Evolutionary conservation across 176 grass and related monocot species (phyloP).

Genomic region (Cymbopogon citratus): DNA sequence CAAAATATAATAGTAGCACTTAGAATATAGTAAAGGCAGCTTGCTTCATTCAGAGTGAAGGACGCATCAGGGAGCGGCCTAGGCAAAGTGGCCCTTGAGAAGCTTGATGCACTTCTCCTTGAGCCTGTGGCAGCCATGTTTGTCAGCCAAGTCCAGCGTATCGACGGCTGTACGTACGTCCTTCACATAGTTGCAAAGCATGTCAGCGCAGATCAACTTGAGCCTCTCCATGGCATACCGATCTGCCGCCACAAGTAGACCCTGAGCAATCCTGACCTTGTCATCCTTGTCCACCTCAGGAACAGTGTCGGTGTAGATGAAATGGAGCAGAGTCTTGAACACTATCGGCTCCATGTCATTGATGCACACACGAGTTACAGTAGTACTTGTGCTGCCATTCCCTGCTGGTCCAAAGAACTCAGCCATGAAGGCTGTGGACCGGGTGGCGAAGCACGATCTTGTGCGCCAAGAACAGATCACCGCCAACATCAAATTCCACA

Average conservation of each 20-base stretch:
- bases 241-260: slow-evolving; percentile 35
- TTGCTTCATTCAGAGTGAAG: not conserved
- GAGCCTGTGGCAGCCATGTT: not conserved
- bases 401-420: slow-evolving; percentile 2
- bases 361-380: not conserved
- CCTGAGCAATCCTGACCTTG: not conserved
- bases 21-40: not conserved
- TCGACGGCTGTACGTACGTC: not conserved
- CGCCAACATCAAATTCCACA: slow-evolving; percentile 24
- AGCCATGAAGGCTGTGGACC: slow-evolving; percentile 29
- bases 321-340: slow-evolving; percentile 38
- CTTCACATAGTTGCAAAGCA: not conserved
- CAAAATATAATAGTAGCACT: not conserved
- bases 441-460: slow-evolving; percentile 28
- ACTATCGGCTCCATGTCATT: slow-evolving; percentile 26
- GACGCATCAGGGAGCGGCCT: not conserved
- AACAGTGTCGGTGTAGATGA: slow-evolving; percentile 33
- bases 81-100: not conserved
- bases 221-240: slow-evolving; percentile 20
- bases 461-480: slow-evolving; percentile 5
- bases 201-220: slow-evolving; percentile 17
- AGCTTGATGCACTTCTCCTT: not conserved
- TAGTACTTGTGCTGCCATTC: not conserved
- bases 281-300: not conserved
- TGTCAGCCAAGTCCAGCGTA: not conserved